phyloP scores from a whole-genome alignment of 2,329 filamentous ascomycete genomes.

The Chaetomiaceae sp. region DNA sequence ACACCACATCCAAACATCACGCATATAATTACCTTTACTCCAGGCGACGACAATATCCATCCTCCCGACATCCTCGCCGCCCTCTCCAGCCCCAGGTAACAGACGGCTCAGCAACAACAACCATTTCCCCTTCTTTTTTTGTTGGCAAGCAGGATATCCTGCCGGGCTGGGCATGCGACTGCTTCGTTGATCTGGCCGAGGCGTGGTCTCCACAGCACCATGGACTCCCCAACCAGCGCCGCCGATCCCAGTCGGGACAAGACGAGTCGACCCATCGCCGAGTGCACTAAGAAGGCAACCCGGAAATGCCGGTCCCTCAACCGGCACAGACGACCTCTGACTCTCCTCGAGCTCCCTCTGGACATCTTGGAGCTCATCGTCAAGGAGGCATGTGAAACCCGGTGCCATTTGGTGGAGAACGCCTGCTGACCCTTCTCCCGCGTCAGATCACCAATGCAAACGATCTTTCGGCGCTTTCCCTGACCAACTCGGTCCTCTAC shows the following conservation, averaged over 20 bases:
- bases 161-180: slow-evolving; percentile 8
- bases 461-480: slow-evolving; percentile 71
- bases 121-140: no score
- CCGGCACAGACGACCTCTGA: slow-evolving; percentile 52
- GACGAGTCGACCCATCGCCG: slow-evolving; percentile 31
- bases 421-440: slow-evolving; percentile 10
- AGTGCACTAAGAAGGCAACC: slow-evolving; percentile 54
- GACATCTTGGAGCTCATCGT: slow-evolving; percentile 76
- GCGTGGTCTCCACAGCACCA: slow-evolving; percentile 16
- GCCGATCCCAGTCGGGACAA: slow-evolving; percentile 19
- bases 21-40: no score
- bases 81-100: no score
- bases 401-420: no score
- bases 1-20: no score
- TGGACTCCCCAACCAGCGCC: slow-evolving; percentile 20
- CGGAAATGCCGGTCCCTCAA: slow-evolving; percentile 62
- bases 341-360: slow-evolving; percentile 68
- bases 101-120: background rate
- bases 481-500: slow-evolving; percentile 74
- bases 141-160: no score
- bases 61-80: no score
- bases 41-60: no score
- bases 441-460: slow-evolving; percentile 71
- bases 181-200: slow-evolving; percentile 9
- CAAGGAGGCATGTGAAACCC: slow-evolving; percentile 61